Evolutionary conservation across 2,329 filamentous ascomycete species (phyloP).

Genomic region (Sclerotinia subarctica): DNA sequence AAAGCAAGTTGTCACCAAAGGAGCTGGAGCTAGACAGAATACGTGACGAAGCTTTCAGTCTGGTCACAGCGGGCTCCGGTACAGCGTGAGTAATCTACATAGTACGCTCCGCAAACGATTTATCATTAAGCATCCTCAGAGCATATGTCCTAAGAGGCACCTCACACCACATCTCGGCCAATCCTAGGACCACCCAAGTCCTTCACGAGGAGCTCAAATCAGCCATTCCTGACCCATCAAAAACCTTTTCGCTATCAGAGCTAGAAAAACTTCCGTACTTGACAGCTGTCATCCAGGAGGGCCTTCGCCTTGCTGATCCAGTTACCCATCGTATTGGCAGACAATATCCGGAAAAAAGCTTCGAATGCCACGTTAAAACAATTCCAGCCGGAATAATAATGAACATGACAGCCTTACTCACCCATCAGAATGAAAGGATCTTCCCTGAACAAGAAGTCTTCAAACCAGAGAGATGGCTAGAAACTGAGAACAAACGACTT

Average conservation of each 20-base stretch:
- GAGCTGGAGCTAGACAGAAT: conserved; percentile 39
- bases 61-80: conserved; percentile 39
- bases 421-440: conserved; percentile 38
- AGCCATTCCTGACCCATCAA: conserved; percentile 9
- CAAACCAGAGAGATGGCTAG: conserved; percentile 42
- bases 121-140: neutral
- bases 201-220: conserved; percentile 39
- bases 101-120: neutral
- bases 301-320: conserved; percentile 26
- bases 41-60: conserved; percentile 36
- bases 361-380: neutral
- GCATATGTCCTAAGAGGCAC: conserved; percentile 37
- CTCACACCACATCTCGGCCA: conserved; percentile 40
- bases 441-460: conserved; percentile 32
- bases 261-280: conserved; percentile 32
- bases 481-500: conserved; percentile 30
- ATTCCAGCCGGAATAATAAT: conserved; percentile 39
- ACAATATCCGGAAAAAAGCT: conserved; percentile 1
- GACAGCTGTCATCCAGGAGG: conserved; percentile 37
- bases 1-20: conserved; percentile 32
- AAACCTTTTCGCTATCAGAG: neutral
- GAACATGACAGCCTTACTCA: conserved; percentile 40
- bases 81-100: conserved; percentile 30
- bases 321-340: conserved; percentile 6
- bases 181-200: conserved; percentile 32